Evolutionary conservation across 129 eudicot genomes (phyloP), one percentile per base, ranked within the genome.

Genomic region (Sambucus nigra): DNA sequence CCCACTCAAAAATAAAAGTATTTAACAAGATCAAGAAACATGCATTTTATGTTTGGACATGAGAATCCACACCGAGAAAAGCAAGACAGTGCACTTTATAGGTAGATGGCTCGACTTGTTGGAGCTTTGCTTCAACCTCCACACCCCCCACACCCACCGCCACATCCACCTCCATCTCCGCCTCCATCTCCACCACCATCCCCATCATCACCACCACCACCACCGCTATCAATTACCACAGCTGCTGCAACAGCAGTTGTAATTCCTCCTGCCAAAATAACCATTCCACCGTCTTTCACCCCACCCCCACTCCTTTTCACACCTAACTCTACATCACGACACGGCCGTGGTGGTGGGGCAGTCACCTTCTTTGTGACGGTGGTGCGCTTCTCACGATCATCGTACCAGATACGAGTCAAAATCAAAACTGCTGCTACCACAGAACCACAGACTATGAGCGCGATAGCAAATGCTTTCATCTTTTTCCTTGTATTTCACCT

Each of bases 201-300:
- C 7, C 48, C 27, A 32, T 29, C 61, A 38, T 29, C 42, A 9
- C 61, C 16, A 6, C 47, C 47, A 35, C 61, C 47, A 5, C 47
- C 61, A 1, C 47, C 28, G 38, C 61, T 17, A 7, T 29, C 61
- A 18, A 14, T 45, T 25, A 47, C 28, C 20, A 47, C 63, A 32
- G 63, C 66, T 16, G 59, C 47, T 16, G 67, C 47, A 51, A 47
- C 48, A 3, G 61, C 70, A 46, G 60, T 41, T 38, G 73, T 64
- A 41, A 67, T 55, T 47, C 64, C 71, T 50, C 68, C 75, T 5
- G 66, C 64, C 66, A 69, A 38, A 42, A 73, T 45, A 41, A 68
- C 62, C 62, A 61, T 61, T 25, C 69, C 66, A 14, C 70, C 70
- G 45, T 62, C 70, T 32, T 41, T 60, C 17, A 22, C 16, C 12